Evolutionary conservation across 805 yeast species (phyloP), one percentile per base, ranked within the genome.

Genomic region (Candida maris): DNA sequence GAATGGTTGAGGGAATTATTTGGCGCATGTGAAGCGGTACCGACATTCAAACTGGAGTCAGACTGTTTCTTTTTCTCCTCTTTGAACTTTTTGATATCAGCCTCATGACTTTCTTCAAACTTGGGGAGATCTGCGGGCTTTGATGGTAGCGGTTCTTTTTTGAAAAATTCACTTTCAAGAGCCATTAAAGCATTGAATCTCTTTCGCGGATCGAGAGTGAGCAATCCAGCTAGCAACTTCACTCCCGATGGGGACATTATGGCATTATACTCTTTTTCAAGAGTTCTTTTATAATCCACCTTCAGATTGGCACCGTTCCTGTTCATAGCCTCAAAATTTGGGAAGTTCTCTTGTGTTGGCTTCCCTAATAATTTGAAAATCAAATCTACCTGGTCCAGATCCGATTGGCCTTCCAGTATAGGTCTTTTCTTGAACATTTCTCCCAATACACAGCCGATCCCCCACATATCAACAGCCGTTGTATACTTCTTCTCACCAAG

Each of bases 381-480:
- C 20, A 77, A 68, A 49, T 80, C 81, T 0, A 93, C 85, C 64
- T 93, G 99, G 57, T 91, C 95, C 8, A 82, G 59, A 57, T 93
- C 98, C 1, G 93, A 74, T 29, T 73, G 67, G 0, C 98, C 99
- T 27, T 81, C 88, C 32, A 93, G 59, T 12, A 93, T 82, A 1
- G 98, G 98, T 47, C 74, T 77, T 43, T 77, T 74, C 21, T 77
- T 78, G 62, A 84, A 91, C 54, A 89, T 70, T 61, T 93, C 99
- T 0, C 87, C 98, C 55, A 93, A 81, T 0, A 93, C 91, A 63
- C 98, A 93, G 1, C 97, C 97, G 15, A 86, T 75, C 0, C 97
- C 97, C 99, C 99, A 93, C 64, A 93, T 74, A 61, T 93, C 99
- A 9, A 91, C 91, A 0, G 97, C 95, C 0, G 97, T 85, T 2